Base-by-base conservation (phyloP, 2,329 filamentous ascomycete species). In the Aspergillus novofumigatus region DNA sequence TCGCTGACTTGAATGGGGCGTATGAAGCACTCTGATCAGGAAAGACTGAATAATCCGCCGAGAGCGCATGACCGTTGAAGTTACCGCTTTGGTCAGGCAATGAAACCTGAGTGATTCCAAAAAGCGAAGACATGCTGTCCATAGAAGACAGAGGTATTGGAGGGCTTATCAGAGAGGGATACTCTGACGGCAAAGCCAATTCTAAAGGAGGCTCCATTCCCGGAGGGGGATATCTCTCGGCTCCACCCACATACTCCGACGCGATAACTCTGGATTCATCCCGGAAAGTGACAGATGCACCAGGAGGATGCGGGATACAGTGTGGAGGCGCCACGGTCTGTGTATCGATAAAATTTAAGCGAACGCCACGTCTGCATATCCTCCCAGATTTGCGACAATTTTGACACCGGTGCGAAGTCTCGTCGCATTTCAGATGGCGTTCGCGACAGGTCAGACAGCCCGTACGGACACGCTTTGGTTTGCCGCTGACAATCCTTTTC, bases 181-280 rank as follows among this genome's bases (percentile, higher is more conserved):
- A 23, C 14, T 47, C 21, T 14, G 44, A 25, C 11, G 11, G 44
- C 11, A 47, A 47, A 17, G 44, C 53, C 29, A 62, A 65, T 35
- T 70, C 68, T 9, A 67, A 53, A 6, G 62, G 59, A 25, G 59
- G 61, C 21, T 77, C 74, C 51, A 75, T 75, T 55, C 79, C 79
- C 29, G 84, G 70, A 4, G 79, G 79, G 25, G 86, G 81, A 73
- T 97, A 97, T 60, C 85, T 86, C 62, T 85, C 83, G 25, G 87
- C 76, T 0, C 93, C 93, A 3, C 91, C 92, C 53, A 84, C 81
- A 72, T 97, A 97, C 71, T 96, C 92, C 1, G 90, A 93, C 6
- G 93, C 93, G 72, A 97, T 95, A 49, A 89, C 83, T 29, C 92
- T 84, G 23, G 92, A 97, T 70, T 97, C 92, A 69, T 97, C 93